These are phyloP conservation scores for Phytophthora palmivora DNA, from an alignment of 352 stramenopile species.

Conservation along the genomic window DNA sequence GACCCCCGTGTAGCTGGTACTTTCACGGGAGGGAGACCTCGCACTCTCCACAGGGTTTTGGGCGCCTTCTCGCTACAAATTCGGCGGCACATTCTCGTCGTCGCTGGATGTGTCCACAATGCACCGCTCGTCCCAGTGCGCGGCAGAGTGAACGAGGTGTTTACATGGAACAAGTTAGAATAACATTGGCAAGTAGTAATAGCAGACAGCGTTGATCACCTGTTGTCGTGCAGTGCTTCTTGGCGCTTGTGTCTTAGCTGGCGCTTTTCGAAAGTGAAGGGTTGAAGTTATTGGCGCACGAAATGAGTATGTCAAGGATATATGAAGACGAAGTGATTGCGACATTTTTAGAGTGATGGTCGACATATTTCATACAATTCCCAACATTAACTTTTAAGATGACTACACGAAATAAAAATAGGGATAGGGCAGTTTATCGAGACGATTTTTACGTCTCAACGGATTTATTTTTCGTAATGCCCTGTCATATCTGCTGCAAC, in stretches of 20 bases:
- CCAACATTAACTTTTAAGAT: too few species aligned
- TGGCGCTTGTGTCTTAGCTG: too few species aligned
- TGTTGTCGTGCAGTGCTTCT: too few species aligned
- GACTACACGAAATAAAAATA: slow-evolving; percentile 7
- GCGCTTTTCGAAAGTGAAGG: too few species aligned
- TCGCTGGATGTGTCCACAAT: slow-evolving; percentile 2
- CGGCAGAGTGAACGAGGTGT: neutral
- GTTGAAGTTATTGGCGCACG: neutral
- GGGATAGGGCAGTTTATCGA: slow-evolving; percentile 8
- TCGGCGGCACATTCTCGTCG: slow-evolving; percentile 9
- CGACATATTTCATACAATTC: neutral
- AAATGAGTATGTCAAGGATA: too few species aligned
- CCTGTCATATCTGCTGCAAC: too few species aligned
- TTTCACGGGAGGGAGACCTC: too few species aligned
- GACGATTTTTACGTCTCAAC: slow-evolving; percentile 10
- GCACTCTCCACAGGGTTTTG: too few species aligned
- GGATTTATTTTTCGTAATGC: too few species aligned
- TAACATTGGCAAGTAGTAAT: too few species aligned
- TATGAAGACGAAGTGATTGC: too few species aligned
- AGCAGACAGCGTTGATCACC: too few species aligned
- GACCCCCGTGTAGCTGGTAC: neutral
- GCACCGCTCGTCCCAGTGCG: slow-evolving; percentile 3
- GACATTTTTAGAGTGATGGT: neutral
- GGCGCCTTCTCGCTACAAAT: neutral
- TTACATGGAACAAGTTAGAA: neutral